Evolutionary conservation across 2,329 filamentous ascomycete species (phyloP).

Genomic region (Plectosphaerella sp.): DNA sequence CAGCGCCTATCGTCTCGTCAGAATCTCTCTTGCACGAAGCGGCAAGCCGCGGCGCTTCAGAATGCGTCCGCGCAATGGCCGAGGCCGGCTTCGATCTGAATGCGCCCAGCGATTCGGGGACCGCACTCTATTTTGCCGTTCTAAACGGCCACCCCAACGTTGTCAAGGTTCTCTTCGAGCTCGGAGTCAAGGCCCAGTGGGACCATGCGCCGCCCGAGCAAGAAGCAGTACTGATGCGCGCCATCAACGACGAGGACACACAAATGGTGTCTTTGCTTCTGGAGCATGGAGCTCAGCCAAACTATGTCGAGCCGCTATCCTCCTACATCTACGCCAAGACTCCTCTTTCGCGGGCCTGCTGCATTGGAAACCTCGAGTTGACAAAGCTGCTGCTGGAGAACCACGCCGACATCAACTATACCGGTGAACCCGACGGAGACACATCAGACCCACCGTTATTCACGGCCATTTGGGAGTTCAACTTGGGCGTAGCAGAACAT

Average conservation of each 20-base stretch:
- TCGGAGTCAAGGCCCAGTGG: not conserved
- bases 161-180: not conserved
- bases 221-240: not conserved
- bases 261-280: conserved; percentile 1
- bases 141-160: not conserved
- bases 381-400: not conserved
- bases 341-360: conserved; percentile 1
- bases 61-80: not conserved
- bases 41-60: not conserved
- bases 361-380: not conserved
- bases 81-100: not conserved
- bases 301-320: not conserved
- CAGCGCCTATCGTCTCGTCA: no score
- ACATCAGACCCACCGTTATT: conserved; percentile 1
- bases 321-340: not conserved
- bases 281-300: not conserved
- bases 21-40: no score
- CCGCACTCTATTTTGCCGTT: not conserved
- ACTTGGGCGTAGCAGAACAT: not conserved
- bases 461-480: not conserved
- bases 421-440: not conserved
- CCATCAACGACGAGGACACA: not conserved
- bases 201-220: not conserved
- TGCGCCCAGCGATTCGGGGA: not conserved
- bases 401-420: not conserved